These are phyloP conservation scores for Paraglomus occultum DNA, from an alignment of 192 early-diverging fungal genomes.

Conservation along the genomic window DNA sequence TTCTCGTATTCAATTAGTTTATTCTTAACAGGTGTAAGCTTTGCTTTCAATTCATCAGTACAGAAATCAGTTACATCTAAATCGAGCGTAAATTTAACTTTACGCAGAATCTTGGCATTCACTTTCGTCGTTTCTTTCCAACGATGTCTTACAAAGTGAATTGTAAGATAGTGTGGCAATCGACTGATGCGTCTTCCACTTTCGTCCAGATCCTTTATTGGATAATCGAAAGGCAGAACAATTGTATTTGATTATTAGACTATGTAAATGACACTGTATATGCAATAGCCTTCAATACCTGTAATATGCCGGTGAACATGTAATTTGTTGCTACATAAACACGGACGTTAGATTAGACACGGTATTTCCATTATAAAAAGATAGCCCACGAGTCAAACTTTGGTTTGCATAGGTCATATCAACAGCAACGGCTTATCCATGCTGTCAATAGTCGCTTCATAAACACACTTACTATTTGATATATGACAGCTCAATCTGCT, in stretches of 20 bases:
- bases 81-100: slow-evolving; percentile 92
- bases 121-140: slow-evolving; percentile 83
- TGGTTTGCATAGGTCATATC: too few relatives aligned
- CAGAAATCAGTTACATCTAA: slow-evolving; percentile 87
- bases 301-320: slow-evolving; percentile 67
- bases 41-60: slow-evolving; percentile 76
- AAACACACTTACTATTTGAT: slow-evolving; percentile 40
- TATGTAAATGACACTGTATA: too few relatives aligned
- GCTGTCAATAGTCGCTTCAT: too few relatives aligned
- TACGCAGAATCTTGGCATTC: slow-evolving; percentile 92
- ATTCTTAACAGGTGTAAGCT: slow-evolving; percentile 61
- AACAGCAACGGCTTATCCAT: too few relatives aligned
- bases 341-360: not conserved
- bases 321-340: slow-evolving; percentile 62
- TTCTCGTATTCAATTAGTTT: slow-evolving; percentile 77
- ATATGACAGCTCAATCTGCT: slow-evolving; percentile 77
- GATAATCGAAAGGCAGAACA: too few relatives aligned
- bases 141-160: slow-evolving; percentile 93
- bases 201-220: too few relatives aligned
- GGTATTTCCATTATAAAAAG: not conserved
- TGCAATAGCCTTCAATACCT: slow-evolving; percentile 32
- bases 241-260: too few relatives aligned
- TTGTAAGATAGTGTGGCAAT: slow-evolving; percentile 84
- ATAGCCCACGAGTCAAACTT: not conserved
- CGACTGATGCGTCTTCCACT: slow-evolving; percentile 65